These are phyloP conservation scores for Hippophae tibetana DNA, from an alignment of 306 rosid genomes.

Conservation along the genomic window DNA sequence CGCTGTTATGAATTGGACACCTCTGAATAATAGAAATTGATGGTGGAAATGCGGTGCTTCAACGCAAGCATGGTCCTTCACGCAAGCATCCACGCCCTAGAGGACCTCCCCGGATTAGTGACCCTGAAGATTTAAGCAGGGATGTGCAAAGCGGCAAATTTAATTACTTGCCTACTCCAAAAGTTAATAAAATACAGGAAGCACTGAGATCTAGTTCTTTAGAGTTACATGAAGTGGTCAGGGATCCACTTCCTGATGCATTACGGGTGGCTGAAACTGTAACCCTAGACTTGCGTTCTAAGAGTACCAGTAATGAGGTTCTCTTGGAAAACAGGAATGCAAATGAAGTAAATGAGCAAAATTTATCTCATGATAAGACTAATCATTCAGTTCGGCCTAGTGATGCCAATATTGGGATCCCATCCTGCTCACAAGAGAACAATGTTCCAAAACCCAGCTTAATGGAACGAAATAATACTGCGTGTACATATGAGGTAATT, in stretches of 20 bases:
- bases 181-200: conserved; percentile 39
- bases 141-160: conserved; percentile 2
- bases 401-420: conserved; percentile 24
- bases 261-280: conserved; percentile 37
- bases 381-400: conserved; percentile 22
- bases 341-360: conserved; percentile 13
- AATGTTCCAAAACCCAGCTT: conserved; percentile 28
- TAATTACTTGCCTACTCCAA: conserved; percentile 26
- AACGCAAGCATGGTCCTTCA: conserved; percentile 32
- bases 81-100: conserved; percentile 19
- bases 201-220: conserved; percentile 53
- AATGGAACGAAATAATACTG: conserved; percentile 48
- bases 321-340: conserved; percentile 23
- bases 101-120: conserved; percentile 44
- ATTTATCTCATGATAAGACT: conserved; percentile 22
- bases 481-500: conserved; percentile 49
- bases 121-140: conserved; percentile 25
- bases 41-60: conserved; percentile 16
- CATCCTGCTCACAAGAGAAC: conserved; percentile 19
- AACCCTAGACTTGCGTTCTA: conserved; percentile 32
- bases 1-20: too few species aligned
- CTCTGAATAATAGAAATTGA: conserved; percentile 18
- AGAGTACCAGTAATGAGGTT: conserved; percentile 18
- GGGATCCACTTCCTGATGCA: conserved; percentile 73
- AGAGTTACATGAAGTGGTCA: conserved; percentile 47